Base-by-base conservation (phyloP, 2,329 filamentous ascomycete genomes). In the Pyrenochaeta sp. region DNA sequence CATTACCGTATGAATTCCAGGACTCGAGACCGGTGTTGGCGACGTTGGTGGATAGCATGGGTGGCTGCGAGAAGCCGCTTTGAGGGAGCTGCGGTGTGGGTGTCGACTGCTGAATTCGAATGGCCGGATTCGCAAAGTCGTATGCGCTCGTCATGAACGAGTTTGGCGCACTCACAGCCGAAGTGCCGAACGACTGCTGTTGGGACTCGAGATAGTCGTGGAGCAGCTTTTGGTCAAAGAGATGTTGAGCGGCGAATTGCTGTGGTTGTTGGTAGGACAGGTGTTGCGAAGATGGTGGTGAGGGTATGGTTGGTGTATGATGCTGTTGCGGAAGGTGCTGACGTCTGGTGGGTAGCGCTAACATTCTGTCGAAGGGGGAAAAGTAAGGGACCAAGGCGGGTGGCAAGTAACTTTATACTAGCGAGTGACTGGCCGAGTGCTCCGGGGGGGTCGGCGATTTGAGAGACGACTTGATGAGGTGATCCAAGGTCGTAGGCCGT, bases 41-140 rank as follows among this genome's bases (percentile, higher is more conserved):
- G 66, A 62, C 65, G 67, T 39, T 65, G 51, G 65, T 56, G 15
- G 71, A 63, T 36, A 75, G 67, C 74, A 77, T 76, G 42, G 72
- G 59, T 15, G 72, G 44, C 53, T 73, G 73, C 25, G 69, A 54
- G 55, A 71, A 76, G 51, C 28, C 56, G 58, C 45, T 66, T 34
- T 70, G 63, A 7, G 68, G 51, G 34, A 71, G 56, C 54, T 78
- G 75, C 27, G 77, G 73, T 43, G 72, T 74, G 15, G 77, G 77
- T 24, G 77, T 78, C 61, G 77, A 78, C 59, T 79, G 77, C 58
- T 79, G 77, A 30, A 79, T 72, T 55, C 77, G 70, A 58, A 79
- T 78, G 30, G 75, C 63, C 50, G 77, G 77, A 55, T 73, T 77
- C 48, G 68, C 62, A 55, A 73, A 75, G 61, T 74, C 69, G 64